Percentiles rank a stretch among this genome's conserved stretches.
These are phyloP conservation scores for Aspergillus alliaceus DNA, from an alignment of 2,329 filamentous ascomycete genomes.

Conservation along the genomic window DNA sequence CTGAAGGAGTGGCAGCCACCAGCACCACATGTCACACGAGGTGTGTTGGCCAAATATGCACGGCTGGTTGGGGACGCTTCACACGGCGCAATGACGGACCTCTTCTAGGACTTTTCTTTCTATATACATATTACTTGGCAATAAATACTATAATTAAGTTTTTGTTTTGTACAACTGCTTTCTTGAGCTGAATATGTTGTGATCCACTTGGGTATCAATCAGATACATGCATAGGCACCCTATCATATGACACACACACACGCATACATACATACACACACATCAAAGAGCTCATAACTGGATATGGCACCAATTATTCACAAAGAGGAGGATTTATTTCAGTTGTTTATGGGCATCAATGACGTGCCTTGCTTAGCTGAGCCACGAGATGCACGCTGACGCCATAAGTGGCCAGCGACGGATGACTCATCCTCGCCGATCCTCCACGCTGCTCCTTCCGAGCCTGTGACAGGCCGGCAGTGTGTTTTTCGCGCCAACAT, in stretches of 20 bases:
- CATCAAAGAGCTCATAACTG: too few relatives aligned
- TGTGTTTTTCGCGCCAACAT: not conserved
- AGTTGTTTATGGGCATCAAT: too few relatives aligned
- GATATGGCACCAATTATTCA: too few relatives aligned
- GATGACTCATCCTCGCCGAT: slow-evolving; percentile 13
- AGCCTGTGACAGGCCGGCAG: slow-evolving; percentile 15
- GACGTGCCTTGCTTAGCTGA: slow-evolving; percentile 12
- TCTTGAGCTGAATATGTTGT: too few relatives aligned
- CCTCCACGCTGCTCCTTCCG: slow-evolving; percentile 18
- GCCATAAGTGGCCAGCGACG: slow-evolving; percentile 17
- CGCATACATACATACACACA: too few relatives aligned
- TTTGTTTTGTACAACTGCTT: not conserved
- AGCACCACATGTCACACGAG: slow-evolving; percentile 71
- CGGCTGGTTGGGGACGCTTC: slow-evolving; percentile 85
- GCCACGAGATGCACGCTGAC: slow-evolving; percentile 13
- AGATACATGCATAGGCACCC: too few relatives aligned
- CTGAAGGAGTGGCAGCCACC: slow-evolving; percentile 70
- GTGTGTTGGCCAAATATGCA: slow-evolving; percentile 87
- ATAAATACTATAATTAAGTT: not conserved
- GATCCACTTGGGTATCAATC: too few relatives aligned
- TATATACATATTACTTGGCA: not conserved
- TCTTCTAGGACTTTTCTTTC: slow-evolving; percentile 48
- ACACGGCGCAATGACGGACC: slow-evolving; percentile 85
- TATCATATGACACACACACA: too few relatives aligned
- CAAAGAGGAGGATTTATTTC: too few relatives aligned